These are phyloP conservation scores for Silene coronaria DNA, from an alignment of 179 eudicot genomes.

Conservation along the genomic window DNA sequence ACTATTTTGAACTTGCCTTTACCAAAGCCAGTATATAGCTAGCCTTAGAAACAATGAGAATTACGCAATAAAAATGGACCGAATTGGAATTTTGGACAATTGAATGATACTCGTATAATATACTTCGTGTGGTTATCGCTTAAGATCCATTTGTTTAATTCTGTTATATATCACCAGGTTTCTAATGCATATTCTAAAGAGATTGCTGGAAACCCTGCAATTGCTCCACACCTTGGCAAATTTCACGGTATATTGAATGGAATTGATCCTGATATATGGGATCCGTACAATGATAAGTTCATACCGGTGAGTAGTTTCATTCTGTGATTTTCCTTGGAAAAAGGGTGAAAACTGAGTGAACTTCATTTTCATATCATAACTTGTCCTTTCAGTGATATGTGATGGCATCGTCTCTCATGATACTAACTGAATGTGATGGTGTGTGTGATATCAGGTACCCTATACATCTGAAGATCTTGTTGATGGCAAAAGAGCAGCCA, in stretches of 20 bases:
- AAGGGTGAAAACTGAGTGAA: neutral
- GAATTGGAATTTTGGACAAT: neutral
- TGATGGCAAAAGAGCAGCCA: conserved; percentile 4
- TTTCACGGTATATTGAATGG: conserved; percentile 90
- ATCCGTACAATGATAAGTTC: conserved; percentile 79
- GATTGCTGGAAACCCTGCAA: conserved; percentile 34
- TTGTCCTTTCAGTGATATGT: neutral
- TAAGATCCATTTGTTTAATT: too few relatives aligned
- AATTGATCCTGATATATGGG: conserved; percentile 7
- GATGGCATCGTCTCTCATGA: neutral
- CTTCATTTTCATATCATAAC: neutral
- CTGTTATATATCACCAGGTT: conserved; percentile 50
- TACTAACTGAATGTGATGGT: neutral
- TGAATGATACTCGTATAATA: neutral
- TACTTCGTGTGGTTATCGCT: neutral
- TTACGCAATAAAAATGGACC: neutral
- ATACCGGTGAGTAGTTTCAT: conserved; percentile 65
- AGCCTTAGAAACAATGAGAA: neutral
- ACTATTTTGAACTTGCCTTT: neutral
- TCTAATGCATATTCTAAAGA: conserved; percentile 49
- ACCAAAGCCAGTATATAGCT: neutral
- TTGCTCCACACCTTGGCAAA: conserved; percentile 32
- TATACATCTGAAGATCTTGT: conserved; percentile 1
- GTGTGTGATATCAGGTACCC: neutral
- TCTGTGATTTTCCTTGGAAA: neutral